These are phyloP conservation scores for Amanita bisporigera DNA, from an alignment of 1,284 basidiomycete genomes.

Conservation along the genomic window DNA sequence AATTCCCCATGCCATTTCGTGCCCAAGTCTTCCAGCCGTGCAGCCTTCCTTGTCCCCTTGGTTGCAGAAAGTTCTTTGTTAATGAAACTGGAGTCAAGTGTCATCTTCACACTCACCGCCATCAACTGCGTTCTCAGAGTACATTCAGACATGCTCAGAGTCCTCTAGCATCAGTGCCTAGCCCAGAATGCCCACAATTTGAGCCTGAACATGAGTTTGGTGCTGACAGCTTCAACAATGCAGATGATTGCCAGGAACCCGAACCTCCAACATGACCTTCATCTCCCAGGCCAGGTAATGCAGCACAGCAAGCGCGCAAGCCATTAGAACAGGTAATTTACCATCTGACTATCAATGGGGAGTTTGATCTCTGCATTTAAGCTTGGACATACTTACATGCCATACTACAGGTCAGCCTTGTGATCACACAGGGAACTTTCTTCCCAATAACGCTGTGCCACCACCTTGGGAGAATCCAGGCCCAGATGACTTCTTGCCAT, in stretches of 20 bases:
- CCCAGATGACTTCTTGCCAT: too few relatives aligned
- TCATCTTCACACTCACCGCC: neutral
- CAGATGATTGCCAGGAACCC: neutral
- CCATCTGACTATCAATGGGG: constrained; percentile 5
- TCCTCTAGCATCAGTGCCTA: neutral
- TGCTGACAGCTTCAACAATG: neutral
- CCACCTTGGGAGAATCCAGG: too few relatives aligned
- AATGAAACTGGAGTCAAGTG: constrained; percentile 1
- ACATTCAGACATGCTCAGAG: too few relatives aligned
- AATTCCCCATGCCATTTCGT: constrained; percentile 3
- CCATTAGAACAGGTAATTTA: neutral
- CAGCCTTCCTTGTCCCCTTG: neutral
- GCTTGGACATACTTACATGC: neutral
- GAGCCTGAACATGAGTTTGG: too few relatives aligned
- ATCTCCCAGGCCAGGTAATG: neutral
- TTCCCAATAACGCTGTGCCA: too few relatives aligned
- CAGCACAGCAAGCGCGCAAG: neutral
- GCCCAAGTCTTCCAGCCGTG: neutral
- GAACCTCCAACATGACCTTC: neutral
- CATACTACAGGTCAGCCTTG: neutral
- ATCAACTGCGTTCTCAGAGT: neutral
- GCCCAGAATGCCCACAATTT: neutral
- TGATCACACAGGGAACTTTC: too few relatives aligned
- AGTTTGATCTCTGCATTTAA: neutral
- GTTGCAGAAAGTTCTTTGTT: neutral